These are phyloP conservation scores for Urostyla sp. DNA, from an alignment of 73 alveolate genomes.

Conservation along the genomic window DNA sequence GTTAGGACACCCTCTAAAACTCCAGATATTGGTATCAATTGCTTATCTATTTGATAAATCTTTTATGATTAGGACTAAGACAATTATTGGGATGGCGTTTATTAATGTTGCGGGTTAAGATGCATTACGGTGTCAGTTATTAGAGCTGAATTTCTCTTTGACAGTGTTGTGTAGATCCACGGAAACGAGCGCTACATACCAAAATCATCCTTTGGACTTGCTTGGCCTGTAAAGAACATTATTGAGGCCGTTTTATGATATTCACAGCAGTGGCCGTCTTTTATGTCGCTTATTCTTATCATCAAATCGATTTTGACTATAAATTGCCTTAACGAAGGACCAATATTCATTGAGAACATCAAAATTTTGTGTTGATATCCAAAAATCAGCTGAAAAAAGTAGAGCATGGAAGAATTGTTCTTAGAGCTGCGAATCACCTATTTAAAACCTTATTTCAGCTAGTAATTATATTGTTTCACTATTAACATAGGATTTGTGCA, in stretches of 20 bases:
- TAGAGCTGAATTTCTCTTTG: too few species aligned
- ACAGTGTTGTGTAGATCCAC: too few species aligned
- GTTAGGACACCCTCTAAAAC: conserved; percentile 65
- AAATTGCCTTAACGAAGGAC: conserved; percentile 70
- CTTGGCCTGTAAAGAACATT: conserved; percentile 29
- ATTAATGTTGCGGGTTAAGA: too few species aligned
- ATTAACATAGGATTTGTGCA: conserved; percentile 39
- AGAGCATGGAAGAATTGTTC: conserved; percentile 57
- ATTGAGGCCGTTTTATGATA: conserved; percentile 31
- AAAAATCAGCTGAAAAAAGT: conserved; percentile 51
- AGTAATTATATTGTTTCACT: conserved; percentile 52
- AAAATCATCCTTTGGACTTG: too few species aligned
- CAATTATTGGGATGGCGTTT: too few species aligned
- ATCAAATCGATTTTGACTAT: conserved; percentile 59
- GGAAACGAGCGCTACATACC: too few species aligned
- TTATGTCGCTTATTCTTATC: conserved; percentile 45
- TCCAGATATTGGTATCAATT: conserved; percentile 60
- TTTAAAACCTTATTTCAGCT: conserved; percentile 67
- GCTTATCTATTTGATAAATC: conserved; percentile 34
- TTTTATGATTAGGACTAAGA: too few species aligned
- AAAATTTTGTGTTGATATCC: conserved; percentile 55
- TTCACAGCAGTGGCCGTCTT: conserved; percentile 55
- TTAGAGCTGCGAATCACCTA: conserved; percentile 55
- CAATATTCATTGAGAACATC: conserved; percentile 69
- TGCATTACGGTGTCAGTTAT: too few species aligned